Percentiles rank a stretch among this genome's conserved stretches.
phyloP scores from a whole-genome alignment of 1,139 yeast species.

The Yamadazyma membranifaciens region DNA sequence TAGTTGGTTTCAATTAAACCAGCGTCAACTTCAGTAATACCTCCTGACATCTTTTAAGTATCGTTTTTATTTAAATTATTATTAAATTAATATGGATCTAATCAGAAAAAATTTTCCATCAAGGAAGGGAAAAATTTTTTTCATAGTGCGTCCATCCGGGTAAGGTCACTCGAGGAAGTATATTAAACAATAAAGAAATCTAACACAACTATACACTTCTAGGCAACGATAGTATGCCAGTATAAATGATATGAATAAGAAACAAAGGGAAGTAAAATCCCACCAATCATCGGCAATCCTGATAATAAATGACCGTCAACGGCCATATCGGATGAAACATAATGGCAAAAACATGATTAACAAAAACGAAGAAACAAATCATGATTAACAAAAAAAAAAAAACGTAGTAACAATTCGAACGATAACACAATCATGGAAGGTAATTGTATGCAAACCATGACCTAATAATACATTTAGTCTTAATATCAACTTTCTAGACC shows the following conservation, averaged over 20 bases:
- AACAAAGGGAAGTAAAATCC: too few species aligned
- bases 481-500: too few species aligned
- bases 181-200: background rate
- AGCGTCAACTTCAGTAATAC: conserved; percentile 81
- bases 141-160: conserved; percentile 6
- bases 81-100: background rate
- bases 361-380: background rate
- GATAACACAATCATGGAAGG: too few species aligned
- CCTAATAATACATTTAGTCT: too few species aligned
- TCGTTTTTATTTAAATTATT: conserved; percentile 1
- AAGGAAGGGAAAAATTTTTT: conserved; percentile 10
- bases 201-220: too few species aligned
- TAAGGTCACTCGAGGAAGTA: background rate
- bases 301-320: too few species aligned
- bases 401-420: background rate
- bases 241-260: too few species aligned
- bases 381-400: background rate
- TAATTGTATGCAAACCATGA: too few species aligned
- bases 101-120: conserved; percentile 6
- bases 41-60: conserved; percentile 39
- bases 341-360: too few species aligned
- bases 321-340: too few species aligned
- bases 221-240: too few species aligned
- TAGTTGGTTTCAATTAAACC: conserved; percentile 92
- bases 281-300: too few species aligned